Evolutionary conservation across 2,329 filamentous ascomycete genomes (phyloP).

Genomic region (Colletotrichum sp.): DNA sequence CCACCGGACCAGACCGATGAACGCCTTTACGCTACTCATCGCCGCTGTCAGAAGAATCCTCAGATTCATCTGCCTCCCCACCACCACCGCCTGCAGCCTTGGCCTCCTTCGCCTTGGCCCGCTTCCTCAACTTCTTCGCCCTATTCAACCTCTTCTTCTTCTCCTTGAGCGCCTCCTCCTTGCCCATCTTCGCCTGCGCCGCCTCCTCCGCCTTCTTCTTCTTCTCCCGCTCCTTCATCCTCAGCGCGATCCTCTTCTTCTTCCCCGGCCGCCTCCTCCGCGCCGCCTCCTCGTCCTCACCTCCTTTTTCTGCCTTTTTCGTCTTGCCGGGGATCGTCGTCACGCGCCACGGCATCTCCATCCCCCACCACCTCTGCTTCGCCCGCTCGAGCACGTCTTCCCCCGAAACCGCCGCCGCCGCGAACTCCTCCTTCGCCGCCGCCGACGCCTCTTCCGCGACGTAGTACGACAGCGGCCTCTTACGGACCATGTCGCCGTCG

Average conservation of each 20-base stretch:
- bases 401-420: slow-evolving; percentile 53
- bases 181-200: slow-evolving; percentile 46
- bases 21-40: not conserved
- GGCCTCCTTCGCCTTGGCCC: slow-evolving; percentile 61
- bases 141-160: slow-evolving; percentile 69
- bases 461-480: slow-evolving; percentile 55
- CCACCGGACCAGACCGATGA: not conserved
- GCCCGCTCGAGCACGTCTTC: slow-evolving; percentile 54
- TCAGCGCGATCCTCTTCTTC: slow-evolving; percentile 59
- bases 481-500: slow-evolving; percentile 38
- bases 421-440: slow-evolving; percentile 43
- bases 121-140: slow-evolving; percentile 63
- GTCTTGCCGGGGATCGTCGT: slow-evolving; percentile 36
- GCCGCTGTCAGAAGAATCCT: not conserved
- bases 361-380: slow-evolving; percentile 56
- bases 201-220: slow-evolving; percentile 44
- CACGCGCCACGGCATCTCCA: slow-evolving; percentile 67
- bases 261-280: slow-evolving; percentile 59
- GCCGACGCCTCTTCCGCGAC: slow-evolving; percentile 43
- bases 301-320: not conserved
- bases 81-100: slow-evolving; percentile 34
- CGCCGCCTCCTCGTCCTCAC: slow-evolving; percentile 27
- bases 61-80: not conserved
- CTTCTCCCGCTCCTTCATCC: slow-evolving; percentile 48
- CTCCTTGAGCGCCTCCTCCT: slow-evolving; percentile 61